Evolutionary conservation across 768 basidiomycete genomes (phyloP), one percentile per base, ranked within the genome.

Genomic region (Boletales sp.): DNA sequence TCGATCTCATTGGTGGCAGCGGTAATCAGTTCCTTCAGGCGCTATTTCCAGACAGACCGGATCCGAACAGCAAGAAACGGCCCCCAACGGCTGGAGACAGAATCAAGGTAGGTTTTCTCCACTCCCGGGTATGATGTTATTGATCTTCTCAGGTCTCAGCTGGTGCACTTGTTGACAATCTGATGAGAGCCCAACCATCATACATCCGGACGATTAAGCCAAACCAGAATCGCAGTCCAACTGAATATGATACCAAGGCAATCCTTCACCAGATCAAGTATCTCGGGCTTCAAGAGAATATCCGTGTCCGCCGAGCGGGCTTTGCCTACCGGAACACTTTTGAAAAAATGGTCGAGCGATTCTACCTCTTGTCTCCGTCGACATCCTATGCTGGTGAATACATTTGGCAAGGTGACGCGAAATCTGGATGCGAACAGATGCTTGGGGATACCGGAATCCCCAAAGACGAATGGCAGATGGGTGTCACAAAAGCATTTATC

Each of bases 121-220:
- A 1, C 29, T 51, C 12, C 29, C 47, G 34, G 11, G 36, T 24
- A 19, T 24, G 27, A 30, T 34, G 27, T 40, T 12, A 19, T 50
- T 43, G 30, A 37, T 18, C 15, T 54, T 34, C 17, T 34, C 47
- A 93, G 90, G 71, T 77, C 54, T 98, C 95, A n/a, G 97, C 97
- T 27, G 85, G 90, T 46, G 94, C 94, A 7, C 81, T 99, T 21
- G 97, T 99, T 10, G 92, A 95, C 9, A 99, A 98, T 65, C 76
- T 99, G 54, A 98, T 97, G 95, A 88, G 86, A 61, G 90, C 92
- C 27, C 94, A 90, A 64, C 97, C 97, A 2, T 92, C 92, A 19
- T 99, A 99, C 70, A 99, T 99, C 56, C 90, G 97, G 48, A 99
- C 97, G 5, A 98, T 99, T 74, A 99, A 99, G 70, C 92, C 97